Conservation (phyloP, 371 early-diverging fungal species). For the Mortierella sp. region DNA sequence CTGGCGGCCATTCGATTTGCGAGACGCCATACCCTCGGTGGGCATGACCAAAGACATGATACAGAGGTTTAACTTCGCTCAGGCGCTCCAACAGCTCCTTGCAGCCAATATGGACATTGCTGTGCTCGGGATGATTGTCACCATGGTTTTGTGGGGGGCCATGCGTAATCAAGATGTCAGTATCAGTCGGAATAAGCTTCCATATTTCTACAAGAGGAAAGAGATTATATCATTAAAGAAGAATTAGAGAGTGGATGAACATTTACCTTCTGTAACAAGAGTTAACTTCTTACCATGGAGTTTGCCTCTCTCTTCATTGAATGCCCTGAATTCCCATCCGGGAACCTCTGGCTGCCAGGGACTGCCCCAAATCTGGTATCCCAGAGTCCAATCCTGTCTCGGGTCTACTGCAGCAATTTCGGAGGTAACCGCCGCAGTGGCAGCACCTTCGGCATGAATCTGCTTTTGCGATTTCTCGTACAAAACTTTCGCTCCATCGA, state of each 20-base stretch:
- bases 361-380: conserved; percentile 61
- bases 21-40: conserved; percentile 63
- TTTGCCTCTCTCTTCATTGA: conserved; percentile 55
- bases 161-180: conserved; percentile 68
- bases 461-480: conserved; percentile 19
- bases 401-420: conserved; percentile 15
- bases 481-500: conserved; percentile 43
- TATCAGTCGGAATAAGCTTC: conserved; percentile 60
- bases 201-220: conserved; percentile 51
- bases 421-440: not conserved
- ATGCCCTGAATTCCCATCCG: conserved; percentile 59
- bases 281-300: conserved; percentile 24
- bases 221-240: too few species aligned
- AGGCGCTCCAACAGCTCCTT: conserved; percentile 57
- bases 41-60: conserved; percentile 69
- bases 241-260: not conserved
- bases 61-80: conserved; percentile 58
- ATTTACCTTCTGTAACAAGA: too few species aligned
- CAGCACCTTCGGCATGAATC: not conserved
- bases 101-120: conserved; percentile 57
- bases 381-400: conserved; percentile 30
- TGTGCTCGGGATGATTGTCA: conserved; percentile 40
- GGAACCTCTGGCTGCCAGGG: conserved; percentile 67
- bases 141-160: conserved; percentile 64
- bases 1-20: conserved; percentile 25